Evolutionary conservation across 1,284 basidiomycete genomes (phyloP), one percentile per base, ranked within the genome.

Genomic region (Neotropicomus parvogracilis): DNA sequence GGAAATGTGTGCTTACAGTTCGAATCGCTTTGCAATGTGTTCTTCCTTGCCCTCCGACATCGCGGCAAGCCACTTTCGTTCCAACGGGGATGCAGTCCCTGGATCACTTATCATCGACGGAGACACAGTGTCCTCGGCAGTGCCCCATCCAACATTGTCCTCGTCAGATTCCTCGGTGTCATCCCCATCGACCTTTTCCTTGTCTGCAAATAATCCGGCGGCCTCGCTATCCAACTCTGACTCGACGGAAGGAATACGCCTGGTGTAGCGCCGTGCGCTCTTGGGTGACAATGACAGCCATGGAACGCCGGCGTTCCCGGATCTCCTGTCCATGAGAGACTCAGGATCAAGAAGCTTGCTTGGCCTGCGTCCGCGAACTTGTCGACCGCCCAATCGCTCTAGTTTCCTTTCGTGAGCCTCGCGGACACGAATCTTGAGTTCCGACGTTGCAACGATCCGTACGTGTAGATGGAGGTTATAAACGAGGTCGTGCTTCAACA

Each of bases 401-500:
- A 73, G 65, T 28, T 66, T 69, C 32, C 68, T 67, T 51, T 79
- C 74, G 48, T 77, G 70, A 19, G 68, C 69, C 26, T 69, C 63
- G 48, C 76, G 72, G 21, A 85, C 83, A 6, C 70, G 75, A 36
- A 79, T 69, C 68, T 97, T 97, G 49, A 97, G 72, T 35, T 81
- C 79, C 3, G 78, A 75, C 0, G 88, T 85, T 0, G 88, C 92
- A 17, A 95, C 77, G 29, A 98, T 77, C 32, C 95, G 83, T 44
- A 95, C 81, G 34, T 88, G 83, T 8, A 94, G 80, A 64, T 95
- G 94, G 37, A 95, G 75, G 28, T 91, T 90, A 47, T 90, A 79
- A 19, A 97, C 74, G 50, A 98, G 77, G 57, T 91, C 90, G 42
- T 85, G 81, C 55, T 90, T 87, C 32, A 99, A 76, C 72, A 98